phyloP scores from a whole-genome alignment of 192 early-diverging fungal genomes.

The Pilaira anomala region DNA sequence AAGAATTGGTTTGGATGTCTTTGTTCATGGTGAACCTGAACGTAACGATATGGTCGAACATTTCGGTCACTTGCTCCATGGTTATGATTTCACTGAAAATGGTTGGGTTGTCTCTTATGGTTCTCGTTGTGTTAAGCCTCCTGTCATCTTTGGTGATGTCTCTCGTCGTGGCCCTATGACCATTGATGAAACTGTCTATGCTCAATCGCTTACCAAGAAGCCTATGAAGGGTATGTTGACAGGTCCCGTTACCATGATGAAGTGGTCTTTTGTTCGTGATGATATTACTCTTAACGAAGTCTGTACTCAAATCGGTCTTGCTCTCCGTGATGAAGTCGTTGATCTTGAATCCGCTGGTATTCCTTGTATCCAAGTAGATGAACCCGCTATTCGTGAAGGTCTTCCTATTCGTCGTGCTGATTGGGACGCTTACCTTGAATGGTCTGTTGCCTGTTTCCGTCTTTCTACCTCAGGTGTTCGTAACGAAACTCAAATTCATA shows the following conservation, averaged over 20 bases:
- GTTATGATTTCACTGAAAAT: constrained; percentile 92
- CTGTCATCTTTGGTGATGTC: constrained; percentile 97
- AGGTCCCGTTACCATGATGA: constrained; percentile 95
- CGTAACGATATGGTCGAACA: constrained; percentile 96
- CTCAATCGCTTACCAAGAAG: constrained; percentile 83
- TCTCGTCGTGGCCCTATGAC: constrained; percentile 91
- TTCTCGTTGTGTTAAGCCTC: constrained; percentile 94
- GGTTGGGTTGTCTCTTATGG: constrained; percentile 99
- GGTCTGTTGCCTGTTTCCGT: constrained; percentile 93
- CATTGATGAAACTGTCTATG: constrained; percentile 77
- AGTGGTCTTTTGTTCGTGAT: constrained; percentile 99
- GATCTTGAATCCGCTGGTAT: constrained; percentile 94
- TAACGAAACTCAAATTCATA: constrained; percentile 93
- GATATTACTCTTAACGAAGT: constrained; percentile 86
- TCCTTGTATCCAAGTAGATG: constrained; percentile 94
- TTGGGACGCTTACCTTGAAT: constrained; percentile 88
- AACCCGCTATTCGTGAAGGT: constrained; percentile 98
- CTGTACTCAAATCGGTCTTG: constrained; percentile 88
- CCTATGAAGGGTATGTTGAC: constrained; percentile 99
- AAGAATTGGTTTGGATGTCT: constrained; percentile 82
- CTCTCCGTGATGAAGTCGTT: constrained; percentile 92
- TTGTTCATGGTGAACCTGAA: constrained; percentile 98
- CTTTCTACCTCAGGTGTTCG: constrained; percentile 83
- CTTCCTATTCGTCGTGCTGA: constrained; percentile 86
- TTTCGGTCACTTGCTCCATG: constrained; percentile 93